Evolutionary conservation across 2,329 filamentous ascomycete genomes (phyloP).

Genomic region (Monosporascus sp.): DNA sequence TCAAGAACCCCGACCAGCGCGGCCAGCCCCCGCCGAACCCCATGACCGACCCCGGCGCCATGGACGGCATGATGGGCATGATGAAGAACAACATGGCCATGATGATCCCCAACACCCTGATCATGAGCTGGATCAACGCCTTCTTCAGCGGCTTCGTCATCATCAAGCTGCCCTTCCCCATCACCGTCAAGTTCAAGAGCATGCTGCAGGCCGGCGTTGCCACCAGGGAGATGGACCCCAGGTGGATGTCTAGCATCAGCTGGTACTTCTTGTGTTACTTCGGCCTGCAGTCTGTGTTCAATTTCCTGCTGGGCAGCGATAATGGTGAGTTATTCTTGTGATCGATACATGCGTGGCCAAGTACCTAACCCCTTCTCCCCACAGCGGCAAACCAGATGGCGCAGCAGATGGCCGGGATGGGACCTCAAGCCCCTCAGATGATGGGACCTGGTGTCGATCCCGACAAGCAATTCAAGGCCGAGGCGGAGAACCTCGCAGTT

Average conservation of each 20-base stretch:
- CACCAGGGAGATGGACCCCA: conserved; percentile 90
- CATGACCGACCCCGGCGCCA: conserved; percentile 88
- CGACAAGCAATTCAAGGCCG: conserved; percentile 87
- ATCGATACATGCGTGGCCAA: conserved; percentile 8
- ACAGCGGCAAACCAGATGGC: conserved; percentile 85
- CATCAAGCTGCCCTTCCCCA: conserved; percentile 94
- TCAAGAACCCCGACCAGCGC: conserved; percentile 82
- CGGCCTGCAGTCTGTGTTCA: conserved; percentile 93
- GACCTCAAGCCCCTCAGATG: conserved; percentile 63
- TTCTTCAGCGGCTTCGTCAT: conserved; percentile 99
- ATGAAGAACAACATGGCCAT: conserved; percentile 99
- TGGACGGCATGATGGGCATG: conserved; percentile 99
- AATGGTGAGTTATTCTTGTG: conserved; percentile 62
- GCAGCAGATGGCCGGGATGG: conserved; percentile 75
- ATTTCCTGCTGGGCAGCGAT: conserved; percentile 91
- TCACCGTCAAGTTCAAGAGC: conserved; percentile 98
- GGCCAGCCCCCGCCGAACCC: conserved; percentile 89
- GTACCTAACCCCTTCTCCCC: conserved; percentile 22
- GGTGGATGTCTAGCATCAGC: conserved; percentile 97
- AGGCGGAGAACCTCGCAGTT: conserved; percentile 93
- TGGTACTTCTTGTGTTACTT: conserved; percentile 99
- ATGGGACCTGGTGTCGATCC: conserved; percentile 92
- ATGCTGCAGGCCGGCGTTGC: conserved; percentile 98
- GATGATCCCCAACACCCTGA: conserved; percentile 98
- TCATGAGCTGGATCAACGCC: conserved; percentile 99